phyloP scores from a whole-genome alignment of 2,329 filamentous ascomycete species.

The Nemania diffusa region DNA sequence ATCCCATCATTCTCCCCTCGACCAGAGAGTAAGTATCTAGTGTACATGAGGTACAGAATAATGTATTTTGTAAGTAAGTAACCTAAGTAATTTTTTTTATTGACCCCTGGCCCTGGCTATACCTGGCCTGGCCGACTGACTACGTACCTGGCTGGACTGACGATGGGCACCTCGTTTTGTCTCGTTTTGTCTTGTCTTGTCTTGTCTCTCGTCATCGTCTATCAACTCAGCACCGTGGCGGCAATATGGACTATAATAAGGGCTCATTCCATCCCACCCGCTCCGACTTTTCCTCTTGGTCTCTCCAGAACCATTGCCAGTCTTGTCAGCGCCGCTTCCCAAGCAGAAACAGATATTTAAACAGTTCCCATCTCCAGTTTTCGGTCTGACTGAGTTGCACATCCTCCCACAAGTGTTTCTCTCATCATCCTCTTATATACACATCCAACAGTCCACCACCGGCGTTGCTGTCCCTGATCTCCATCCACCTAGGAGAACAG shows the following conservation, averaged over 20 bases:
- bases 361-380: neutral
- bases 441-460: slow-evolving; percentile 35
- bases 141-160: slow-evolving; percentile 21
- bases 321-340: slow-evolving; percentile 11
- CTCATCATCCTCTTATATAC: slow-evolving; percentile 50
- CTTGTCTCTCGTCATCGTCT: slow-evolving; percentile 33
- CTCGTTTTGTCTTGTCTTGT: slow-evolving; percentile 4
- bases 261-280: slow-evolving; percentile 28
- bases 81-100: slow-evolving; percentile 5
- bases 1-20: neutral
- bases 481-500: slow-evolving; percentile 44
- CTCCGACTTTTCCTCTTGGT: slow-evolving; percentile 8
- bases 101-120: slow-evolving; percentile 24
- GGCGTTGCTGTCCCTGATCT: slow-evolving; percentile 51
- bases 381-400: neutral
- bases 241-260: slow-evolving; percentile 32
- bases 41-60: neutral
- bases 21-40: neutral
- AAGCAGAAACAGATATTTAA: slow-evolving; percentile 8
- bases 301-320: slow-evolving; percentile 26
- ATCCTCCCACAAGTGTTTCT: neutral
- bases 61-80: slow-evolving; percentile 2
- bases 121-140: slow-evolving; percentile 11
- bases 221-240: slow-evolving; percentile 25
- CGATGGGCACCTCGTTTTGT: slow-evolving; percentile 29